These are phyloP conservation scores for Metschnikowia arizonensis DNA, from an alignment of 805 yeast species.

Conservation along the genomic window DNA sequence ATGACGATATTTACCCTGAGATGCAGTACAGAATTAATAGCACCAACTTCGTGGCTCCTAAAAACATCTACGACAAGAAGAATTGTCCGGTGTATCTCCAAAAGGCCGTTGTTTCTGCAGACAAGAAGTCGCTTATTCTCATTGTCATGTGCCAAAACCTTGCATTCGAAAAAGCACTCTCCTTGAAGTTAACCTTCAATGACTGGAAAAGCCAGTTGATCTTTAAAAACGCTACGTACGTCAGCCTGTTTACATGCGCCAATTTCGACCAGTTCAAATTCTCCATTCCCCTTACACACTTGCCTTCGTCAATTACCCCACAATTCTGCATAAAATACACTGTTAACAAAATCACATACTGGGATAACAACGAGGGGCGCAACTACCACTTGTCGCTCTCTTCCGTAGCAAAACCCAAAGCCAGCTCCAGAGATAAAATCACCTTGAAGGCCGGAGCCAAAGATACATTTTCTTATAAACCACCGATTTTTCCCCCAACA, in stretches of 20 bases:
- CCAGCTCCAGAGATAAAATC: conserved; percentile 3
- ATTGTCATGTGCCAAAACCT: conserved; percentile 32
- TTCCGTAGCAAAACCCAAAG: conserved; percentile 5
- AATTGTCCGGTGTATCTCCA: conserved; percentile 28
- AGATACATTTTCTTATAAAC: conserved; percentile 13
- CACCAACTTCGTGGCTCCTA: conserved; percentile 16
- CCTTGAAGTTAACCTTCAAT: conserved; percentile 47
- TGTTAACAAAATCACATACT: conserved; percentile 26
- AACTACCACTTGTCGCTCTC: conserved; percentile 36
- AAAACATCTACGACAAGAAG: conserved; percentile 17
- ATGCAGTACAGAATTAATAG: conserved; percentile 16
- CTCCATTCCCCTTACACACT: conserved; percentile 40
- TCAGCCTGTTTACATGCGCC: conserved; percentile 22
- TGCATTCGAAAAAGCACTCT: conserved; percentile 34
- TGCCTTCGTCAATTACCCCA: conserved; percentile 29
- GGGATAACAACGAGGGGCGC: conserved; percentile 37
- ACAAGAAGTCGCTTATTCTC: conserved; percentile 22
- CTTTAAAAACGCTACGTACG: conserved; percentile 21
- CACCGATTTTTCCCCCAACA: conserved; percentile 11
- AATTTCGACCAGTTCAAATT: conserved; percentile 49
- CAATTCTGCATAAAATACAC: conserved; percentile 34
- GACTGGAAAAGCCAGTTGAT: conserved; percentile 40
- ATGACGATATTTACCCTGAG: conserved; percentile 13
- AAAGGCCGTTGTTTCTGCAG: conserved; percentile 33
- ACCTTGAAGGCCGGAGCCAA: background rate